Percentiles rank a stretch among this genome's conserved stretches.
phyloP scores from a whole-genome alignment of 1,284 basidiomycete species.

The Gomphus sp. region DNA sequence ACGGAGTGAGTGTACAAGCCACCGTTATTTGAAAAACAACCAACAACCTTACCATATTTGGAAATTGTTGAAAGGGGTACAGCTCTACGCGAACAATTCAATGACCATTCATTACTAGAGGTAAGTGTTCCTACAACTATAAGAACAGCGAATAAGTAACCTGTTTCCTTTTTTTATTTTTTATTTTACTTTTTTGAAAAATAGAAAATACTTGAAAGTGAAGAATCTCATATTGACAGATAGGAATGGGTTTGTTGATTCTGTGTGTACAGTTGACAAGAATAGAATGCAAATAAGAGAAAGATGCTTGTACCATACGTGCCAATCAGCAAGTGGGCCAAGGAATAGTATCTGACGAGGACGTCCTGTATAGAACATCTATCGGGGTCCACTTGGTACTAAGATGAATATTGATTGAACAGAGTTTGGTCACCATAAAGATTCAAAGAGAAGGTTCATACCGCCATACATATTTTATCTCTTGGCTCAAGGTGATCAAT shows the following conservation, averaged over 20 bases:
- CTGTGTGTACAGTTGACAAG: background rate
- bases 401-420: background rate
- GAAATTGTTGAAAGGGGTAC: background rate
- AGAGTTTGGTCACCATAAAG: background rate
- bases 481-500: background rate
- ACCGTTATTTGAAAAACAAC: background rate
- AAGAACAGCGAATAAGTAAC: background rate
- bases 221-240: too few relatives aligned
- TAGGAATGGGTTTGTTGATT: background rate
- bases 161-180: too few relatives aligned
- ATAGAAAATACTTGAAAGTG: background rate
- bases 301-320: background rate
- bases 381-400: constrained; percentile 1
- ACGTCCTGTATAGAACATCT: background rate
- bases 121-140: constrained; percentile 5
- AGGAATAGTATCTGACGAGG: constrained; percentile 5
- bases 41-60: background rate
- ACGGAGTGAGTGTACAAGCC: background rate
- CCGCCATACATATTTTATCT: constrained; percentile 2
- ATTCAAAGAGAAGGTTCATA: background rate
- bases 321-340: background rate
- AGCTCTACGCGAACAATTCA: background rate
- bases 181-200: too few relatives aligned
- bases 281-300: background rate
- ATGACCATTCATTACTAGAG: background rate